Percentiles rank a stretch among this genome's conserved stretches.
phyloP scores from a whole-genome alignment of 208 protist genomes.

The Leishmania amazonensis region DNA sequence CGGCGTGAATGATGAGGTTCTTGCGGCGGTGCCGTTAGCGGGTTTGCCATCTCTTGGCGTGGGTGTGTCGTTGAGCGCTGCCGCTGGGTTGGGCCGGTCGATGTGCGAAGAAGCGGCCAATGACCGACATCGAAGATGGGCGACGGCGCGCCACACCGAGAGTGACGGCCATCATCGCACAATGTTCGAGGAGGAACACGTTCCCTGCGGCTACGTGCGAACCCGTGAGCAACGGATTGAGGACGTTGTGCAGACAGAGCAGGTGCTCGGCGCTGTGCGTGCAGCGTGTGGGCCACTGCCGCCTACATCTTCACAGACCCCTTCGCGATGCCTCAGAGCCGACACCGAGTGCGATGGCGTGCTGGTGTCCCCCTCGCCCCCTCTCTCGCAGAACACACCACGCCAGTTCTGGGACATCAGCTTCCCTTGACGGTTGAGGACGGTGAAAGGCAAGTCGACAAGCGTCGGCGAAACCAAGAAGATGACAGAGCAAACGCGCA shows the following conservation, averaged over 20 bases:
- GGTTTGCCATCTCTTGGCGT: constrained; percentile 26
- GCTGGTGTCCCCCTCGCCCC: background rate
- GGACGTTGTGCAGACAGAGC: constrained; percentile 9
- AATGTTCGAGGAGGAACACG: background rate
- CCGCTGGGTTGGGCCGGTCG: background rate
- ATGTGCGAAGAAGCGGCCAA: background rate
- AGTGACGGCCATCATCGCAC: background rate
- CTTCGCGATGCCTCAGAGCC: background rate
- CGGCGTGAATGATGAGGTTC: too few species aligned
- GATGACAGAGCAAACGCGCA: background rate
- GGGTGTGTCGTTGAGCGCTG: constrained; percentile 11
- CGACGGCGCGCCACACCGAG: background rate
- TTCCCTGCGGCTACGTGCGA: constrained; percentile 18
- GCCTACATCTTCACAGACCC: background rate
- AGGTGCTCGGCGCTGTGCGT: constrained; percentile 21
- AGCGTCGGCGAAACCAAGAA: background rate
- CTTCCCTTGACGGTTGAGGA: constrained; percentile 28
- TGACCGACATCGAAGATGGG: background rate
- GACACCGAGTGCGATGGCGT: background rate
- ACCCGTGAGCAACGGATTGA: constrained; percentile 22
- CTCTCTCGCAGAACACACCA: constrained; percentile 44
- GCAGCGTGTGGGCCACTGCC: constrained; percentile 4
- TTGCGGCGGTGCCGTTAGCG: background rate
- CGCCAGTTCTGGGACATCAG: constrained; percentile 74
- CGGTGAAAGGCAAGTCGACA: background rate